Base-by-base conservation (phyloP, 2,329 filamentous ascomycete species). In the Paraconiothyrium sp. region DNA sequence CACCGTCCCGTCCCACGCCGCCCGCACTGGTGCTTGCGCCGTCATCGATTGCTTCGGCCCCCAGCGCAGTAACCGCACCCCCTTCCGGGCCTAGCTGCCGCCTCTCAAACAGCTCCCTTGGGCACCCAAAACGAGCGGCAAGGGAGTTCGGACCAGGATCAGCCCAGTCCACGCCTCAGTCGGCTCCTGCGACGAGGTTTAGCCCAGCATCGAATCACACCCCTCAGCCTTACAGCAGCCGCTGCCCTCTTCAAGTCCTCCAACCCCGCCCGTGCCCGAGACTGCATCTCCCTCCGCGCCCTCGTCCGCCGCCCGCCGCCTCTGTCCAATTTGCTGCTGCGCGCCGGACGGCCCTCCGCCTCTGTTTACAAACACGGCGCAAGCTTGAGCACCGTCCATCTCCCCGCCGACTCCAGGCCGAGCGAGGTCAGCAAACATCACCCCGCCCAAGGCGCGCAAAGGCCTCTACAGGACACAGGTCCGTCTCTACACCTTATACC, bases 171-270 rank as follows among this genome's bases (percentile, higher is more conserved):
- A 49, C 58, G 65, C 67, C 64, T 67, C 65, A 70, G 67, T 60
- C 57, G 61, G 43, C 50, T 58, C 50, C 62, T 60, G 62, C 62
- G 64, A 64, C 62, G 61, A 48, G 54, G 41, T 66, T 66, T 65
- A 64, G 59, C 67, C 65, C 63, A 37, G 46, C 64, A 58, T 61
- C 67, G 64, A 70, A 68, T 70, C 68, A 68, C 59, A 54, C 54
- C 55, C n/a, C n/a, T 62, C 68, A 70, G 67, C 66, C 67, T 63
- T 70, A 67, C 39, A 41, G 13, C 16, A 1, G 22, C 51, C 39
- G 22, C 30, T 37, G 27, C 16, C 41, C 35, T 51, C 49, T 30
- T 56, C 60, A 47, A 48, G 49, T 27, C 55, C 43, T n/a, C 9
- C 52, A 51, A n/a, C 54, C 54, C 61, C 51, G 44, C 57, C 57